A percentile compares a stretch with the other conserved stretches of the same genome.
Evolutionary conservation across 805 yeast species (phyloP).

Genomic region (Yamadazyma insecticola): DNA sequence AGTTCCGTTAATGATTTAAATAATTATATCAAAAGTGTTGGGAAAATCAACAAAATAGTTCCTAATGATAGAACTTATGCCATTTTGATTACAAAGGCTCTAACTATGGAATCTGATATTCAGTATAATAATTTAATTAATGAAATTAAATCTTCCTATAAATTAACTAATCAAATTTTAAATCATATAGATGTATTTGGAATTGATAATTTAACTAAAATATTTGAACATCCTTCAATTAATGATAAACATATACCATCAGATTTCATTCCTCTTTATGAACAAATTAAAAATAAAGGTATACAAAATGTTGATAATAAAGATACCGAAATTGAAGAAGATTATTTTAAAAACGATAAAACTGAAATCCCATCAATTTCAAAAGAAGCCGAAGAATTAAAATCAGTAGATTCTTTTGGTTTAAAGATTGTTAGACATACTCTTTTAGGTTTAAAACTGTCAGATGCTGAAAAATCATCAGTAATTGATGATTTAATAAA

Average conservation of each 20-base stretch:
- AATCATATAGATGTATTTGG: constrained; percentile 52
- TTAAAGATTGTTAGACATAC: constrained; percentile 76
- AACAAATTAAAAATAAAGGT: constrained; percentile 16
- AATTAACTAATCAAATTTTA: constrained; percentile 23
- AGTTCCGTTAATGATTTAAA: constrained; percentile 41
- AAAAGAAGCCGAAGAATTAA: constrained; percentile 52
- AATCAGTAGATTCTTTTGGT: constrained; percentile 72
- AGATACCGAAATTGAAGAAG: constrained; percentile 17
- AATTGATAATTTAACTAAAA: constrained; percentile 38
- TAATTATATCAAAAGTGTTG: constrained; percentile 32
- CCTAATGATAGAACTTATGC: constrained; percentile 60
- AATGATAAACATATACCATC: constrained; percentile 27
- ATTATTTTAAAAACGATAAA: constrained; percentile 28
- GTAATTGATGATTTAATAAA: constrained; percentile 21
- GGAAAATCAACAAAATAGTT: constrained; percentile 11
- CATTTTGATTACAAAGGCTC: constrained; percentile 45
- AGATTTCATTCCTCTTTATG: constrained; percentile 27
- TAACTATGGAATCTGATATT: constrained; percentile 8
- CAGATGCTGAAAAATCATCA: constrained; percentile 12
- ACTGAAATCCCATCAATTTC: constrained; percentile 35
- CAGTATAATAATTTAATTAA: constrained; percentile 12
- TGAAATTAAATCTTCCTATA: constrained; percentile 5
- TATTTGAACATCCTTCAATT: constrained; percentile 21
- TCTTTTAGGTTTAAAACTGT: constrained; percentile 38
- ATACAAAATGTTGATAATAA: constrained; percentile 1